phyloP scores from a whole-genome alignment of 2,329 filamentous ascomycete species.

The Elsinoe arachidis region DNA sequence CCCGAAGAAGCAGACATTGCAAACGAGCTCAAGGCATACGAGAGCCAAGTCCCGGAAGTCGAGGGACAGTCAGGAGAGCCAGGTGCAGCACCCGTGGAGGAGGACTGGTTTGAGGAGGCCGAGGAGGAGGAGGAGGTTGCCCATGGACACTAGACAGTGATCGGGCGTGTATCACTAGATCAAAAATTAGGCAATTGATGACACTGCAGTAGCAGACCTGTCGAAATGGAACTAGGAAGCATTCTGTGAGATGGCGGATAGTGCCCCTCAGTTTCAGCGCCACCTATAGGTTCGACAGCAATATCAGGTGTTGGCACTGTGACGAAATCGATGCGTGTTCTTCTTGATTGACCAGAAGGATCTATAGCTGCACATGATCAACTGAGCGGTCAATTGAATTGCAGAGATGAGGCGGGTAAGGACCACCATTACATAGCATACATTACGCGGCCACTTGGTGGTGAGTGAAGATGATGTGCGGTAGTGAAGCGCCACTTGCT shows the following conservation, averaged over 20 bases:
- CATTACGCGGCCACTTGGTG: too few relatives aligned
- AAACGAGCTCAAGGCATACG: conserved; percentile 86
- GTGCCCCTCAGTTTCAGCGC: background rate
- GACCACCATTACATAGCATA: too few relatives aligned
- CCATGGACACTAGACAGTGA: conserved; percentile 14
- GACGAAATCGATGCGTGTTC: background rate
- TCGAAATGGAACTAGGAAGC: conserved; percentile 4
- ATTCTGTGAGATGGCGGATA: background rate
- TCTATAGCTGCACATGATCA: too few relatives aligned
- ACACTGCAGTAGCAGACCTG: conserved; percentile 6
- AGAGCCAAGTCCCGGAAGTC: conserved; percentile 86
- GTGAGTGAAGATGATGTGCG: too few relatives aligned
- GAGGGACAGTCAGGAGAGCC: conserved; percentile 70
- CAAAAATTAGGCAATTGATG: background rate
- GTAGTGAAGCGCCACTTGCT: too few relatives aligned
- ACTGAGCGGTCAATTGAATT: too few relatives aligned
- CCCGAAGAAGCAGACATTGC: conserved; percentile 93
- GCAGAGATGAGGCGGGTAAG: too few relatives aligned
- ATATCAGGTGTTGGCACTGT: background rate
- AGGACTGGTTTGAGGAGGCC: conserved; percentile 43
- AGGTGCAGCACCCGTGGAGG: conserved; percentile 52
- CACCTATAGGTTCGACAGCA: conserved; percentile 1
- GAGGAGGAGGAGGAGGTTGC: conserved; percentile 16
- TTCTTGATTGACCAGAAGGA: too few relatives aligned
- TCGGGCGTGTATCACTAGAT: conserved; percentile 5